phyloP scores from a whole-genome alignment of 768 basidiomycete genomes.

The Suillus decipiens region DNA sequence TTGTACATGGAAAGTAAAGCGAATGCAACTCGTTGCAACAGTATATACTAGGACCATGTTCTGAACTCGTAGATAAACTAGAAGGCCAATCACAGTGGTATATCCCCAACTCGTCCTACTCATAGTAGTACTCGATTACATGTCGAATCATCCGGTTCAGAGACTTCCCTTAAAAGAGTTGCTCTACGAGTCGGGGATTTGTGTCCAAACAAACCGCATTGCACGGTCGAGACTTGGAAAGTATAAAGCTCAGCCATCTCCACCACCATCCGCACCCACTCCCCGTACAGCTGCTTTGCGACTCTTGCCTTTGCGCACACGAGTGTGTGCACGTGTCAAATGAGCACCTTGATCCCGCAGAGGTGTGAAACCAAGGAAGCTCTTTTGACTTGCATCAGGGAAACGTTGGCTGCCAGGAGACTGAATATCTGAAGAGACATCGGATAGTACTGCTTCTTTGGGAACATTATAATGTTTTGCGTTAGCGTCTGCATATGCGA shows the following conservation, averaged over 20 bases:
- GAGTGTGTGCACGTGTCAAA: constrained; percentile 14
- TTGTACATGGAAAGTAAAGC: too few species aligned
- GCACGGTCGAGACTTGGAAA: background rate
- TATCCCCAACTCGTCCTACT: too few species aligned
- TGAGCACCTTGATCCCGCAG: constrained; percentile 19
- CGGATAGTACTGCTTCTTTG: constrained; percentile 1
- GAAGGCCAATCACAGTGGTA: too few species aligned
- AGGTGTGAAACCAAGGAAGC: constrained; percentile 32
- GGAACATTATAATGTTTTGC: constrained; percentile 14
- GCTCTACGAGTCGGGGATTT: background rate
- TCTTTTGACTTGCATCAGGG: constrained; percentile 17
- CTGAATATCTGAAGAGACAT: constrained; percentile 47
- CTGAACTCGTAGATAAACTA: too few species aligned
- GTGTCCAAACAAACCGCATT: background rate
- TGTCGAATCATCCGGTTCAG: background rate
- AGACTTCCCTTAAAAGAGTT: background rate
- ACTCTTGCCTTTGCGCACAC: constrained; percentile 35
- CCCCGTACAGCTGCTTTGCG: constrained; percentile 36
- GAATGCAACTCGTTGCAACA: too few species aligned
- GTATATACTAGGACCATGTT: too few species aligned
- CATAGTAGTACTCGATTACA: too few species aligned
- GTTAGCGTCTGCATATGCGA: constrained; percentile 45
- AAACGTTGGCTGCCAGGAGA: constrained; percentile 39
- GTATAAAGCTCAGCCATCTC: background rate
- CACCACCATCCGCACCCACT: constrained; percentile 27